Base-by-base conservation (phyloP, 345 rosid genomes). In the Salix brachista region DNA sequence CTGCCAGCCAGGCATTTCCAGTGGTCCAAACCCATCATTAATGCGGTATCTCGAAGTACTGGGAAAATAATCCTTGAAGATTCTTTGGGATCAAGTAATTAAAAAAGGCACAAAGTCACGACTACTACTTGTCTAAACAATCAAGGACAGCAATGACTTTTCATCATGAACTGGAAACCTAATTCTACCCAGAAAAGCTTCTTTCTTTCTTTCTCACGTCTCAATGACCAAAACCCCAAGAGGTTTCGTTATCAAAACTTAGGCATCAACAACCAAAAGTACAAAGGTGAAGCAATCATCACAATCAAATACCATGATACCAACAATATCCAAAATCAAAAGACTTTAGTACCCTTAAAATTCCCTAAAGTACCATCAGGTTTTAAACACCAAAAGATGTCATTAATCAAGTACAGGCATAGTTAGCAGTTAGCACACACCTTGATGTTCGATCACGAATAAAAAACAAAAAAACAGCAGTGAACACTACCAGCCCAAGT, bases 311-410 rank as follows among this genome's bases (percentile, higher is more conserved):
- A 39, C 26, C 9, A n/a, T 12, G 16, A 69, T 10, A n/a, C 62
- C 3, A 56, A n/a, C 26, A 17, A 26, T 28, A 25, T 26, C 36
- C 18, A 12, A 41, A 32, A 75, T n/a, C 48, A 75, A 75, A 74
- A 65, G 77, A 74, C 77, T 66, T 18, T 12, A 68, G 50, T 67
- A 19, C 72, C 73, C 56, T 75, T 16, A 34, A 37, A 16, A 75
- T 36, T 34, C 52, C 25, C 21, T 42, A 62, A 64, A 44, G 61
- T 39, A 58, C 25, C 41, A 44, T 21, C 39, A 30, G 36, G 18
- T 34, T 26, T 30, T 10, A 30, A 60, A 44, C 8, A 46, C 30
- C 64, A 16, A 50, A 32, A n/a, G 2, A 58, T 32, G 78, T 50
- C 36, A 34, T 50, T 46, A 52, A 73, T 37, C 14, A 8, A 37